Percentiles rank a stretch among this genome's conserved stretches.
phyloP scores from a whole-genome alignment of 371 early-diverging fungal species.

The Mucor racemosus region DNA sequence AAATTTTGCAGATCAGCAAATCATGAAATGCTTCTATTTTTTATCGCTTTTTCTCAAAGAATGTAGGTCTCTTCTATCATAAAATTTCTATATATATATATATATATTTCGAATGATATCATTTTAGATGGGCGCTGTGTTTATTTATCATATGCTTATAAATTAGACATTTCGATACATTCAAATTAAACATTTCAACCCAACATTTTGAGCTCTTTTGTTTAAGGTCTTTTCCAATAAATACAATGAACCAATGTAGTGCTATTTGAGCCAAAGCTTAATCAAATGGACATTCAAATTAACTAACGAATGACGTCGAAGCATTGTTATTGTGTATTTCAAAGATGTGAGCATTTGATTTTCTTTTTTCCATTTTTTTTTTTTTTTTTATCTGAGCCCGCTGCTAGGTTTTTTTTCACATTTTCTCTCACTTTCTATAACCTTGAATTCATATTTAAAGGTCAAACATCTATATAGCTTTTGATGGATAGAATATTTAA shows the following conservation, averaged over 20 bases:
- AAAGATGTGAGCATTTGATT: background rate
- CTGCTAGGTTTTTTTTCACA: background rate
- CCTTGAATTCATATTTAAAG: background rate
- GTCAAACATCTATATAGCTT: background rate
- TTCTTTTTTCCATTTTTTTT: constrained; percentile 4
- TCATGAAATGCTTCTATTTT: no score
- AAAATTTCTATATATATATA: no score
- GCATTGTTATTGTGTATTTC: background rate
- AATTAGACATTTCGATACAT: no score
- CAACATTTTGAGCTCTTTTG: no score
- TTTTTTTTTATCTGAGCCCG: background rate
- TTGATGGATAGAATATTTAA: constrained; percentile 28
- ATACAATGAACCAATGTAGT: no score
- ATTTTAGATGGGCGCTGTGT: no score
- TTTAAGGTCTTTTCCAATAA: no score
- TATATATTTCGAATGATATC: no score
- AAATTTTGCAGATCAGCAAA: background rate
- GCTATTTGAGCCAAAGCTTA: background rate
- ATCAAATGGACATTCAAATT: constrained; percentile 2
- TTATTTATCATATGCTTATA: no score
- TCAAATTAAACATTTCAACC: no score
- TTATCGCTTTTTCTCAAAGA: background rate
- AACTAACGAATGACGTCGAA: constrained; percentile 1
- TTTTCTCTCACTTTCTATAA: background rate
- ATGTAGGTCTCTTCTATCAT: no score